Evolutionary conservation across 345 rosid species (phyloP), one percentile per base, ranked within the genome.

Genomic region (Eucalyptus erythrocorys): DNA sequence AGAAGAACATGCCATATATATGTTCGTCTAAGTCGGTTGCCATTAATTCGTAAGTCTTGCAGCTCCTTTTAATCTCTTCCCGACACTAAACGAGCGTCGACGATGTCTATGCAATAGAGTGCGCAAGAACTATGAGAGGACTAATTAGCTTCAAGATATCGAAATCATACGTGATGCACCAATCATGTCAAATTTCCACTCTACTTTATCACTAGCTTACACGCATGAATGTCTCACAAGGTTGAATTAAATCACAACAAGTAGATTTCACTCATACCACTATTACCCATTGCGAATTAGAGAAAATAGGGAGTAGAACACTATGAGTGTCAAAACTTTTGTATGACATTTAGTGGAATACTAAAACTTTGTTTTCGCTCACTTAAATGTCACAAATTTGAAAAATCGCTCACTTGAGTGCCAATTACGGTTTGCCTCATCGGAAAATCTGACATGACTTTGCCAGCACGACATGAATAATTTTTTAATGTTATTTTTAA

Each of bases 381-480:
- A 51, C 2, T 51, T 51, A 0, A 51, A 51, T 19, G 10, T 10
- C 26, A 51, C 1, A 3, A 51, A 51, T 0, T 51, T 51, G 26
- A 51, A 51, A 19, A 51, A 51, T 51, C 57, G 0, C 57, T 51
- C 57, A 21, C 57, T 21, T 51, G 1, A 51, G 57, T 51, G 10
- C 57, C 26, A 8, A 51, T 51, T 51, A 2, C 0, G 5, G 0
- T 51, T 51, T 21, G 10, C 5, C 26, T 51, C 57, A 21, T 51
- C 1, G 2, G 10, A 51, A 21, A 51, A 51, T 51, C 57, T 10
- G 0, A 51, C 1, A 0, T 51, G 57, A 26, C 2, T 51, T 51
- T 51, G 57, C 0, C 0, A 0, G 4, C 0, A 0, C 19, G 57
- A 7, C 1, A 0, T 51, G 57, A 0, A 51, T 0, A 51, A 51